Percentiles rank a stretch among this genome's conserved stretches.
Evolutionary conservation across 164 flowering plant genomes (phyloP).

Genomic region (Piper betle): DNA sequence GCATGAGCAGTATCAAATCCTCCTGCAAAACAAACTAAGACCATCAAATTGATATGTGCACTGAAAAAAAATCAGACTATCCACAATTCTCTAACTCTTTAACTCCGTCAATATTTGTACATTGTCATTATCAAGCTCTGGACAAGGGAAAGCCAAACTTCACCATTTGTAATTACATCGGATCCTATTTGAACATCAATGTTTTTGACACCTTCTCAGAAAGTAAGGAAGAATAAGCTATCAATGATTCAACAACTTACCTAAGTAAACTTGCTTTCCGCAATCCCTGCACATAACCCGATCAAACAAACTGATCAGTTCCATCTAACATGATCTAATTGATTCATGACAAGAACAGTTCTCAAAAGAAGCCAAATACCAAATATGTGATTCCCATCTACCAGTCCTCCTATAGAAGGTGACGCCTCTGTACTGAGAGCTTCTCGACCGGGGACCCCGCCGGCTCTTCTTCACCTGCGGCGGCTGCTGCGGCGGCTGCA

Average conservation of each 20-base stretch:
- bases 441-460: constrained; percentile 89
- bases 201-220: background rate
- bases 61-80: no score
- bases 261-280: constrained; percentile 78
- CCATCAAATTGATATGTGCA: no score
- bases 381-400: constrained; percentile 92
- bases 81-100: no score
- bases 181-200: background rate
- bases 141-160: no score
- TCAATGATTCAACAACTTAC: constrained; percentile 17
- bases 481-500: constrained; percentile 1
- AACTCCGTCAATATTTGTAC: no score
- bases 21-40: constrained; percentile 21
- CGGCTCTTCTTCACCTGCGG: constrained; percentile 61
- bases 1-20: constrained; percentile 87
- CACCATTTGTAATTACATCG: no score
- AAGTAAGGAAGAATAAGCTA: background rate
- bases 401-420: constrained; percentile 91
- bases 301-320: background rate
- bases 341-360: background rate
- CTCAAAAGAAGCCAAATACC: constrained; percentile 17
- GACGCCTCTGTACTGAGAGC: constrained; percentile 89
- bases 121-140: no score
- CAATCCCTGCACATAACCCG: constrained; percentile 50
- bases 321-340: background rate